Base-by-base conservation (phyloP, 371 early-diverging fungal species). In the Dichotomocladium elegans region DNA sequence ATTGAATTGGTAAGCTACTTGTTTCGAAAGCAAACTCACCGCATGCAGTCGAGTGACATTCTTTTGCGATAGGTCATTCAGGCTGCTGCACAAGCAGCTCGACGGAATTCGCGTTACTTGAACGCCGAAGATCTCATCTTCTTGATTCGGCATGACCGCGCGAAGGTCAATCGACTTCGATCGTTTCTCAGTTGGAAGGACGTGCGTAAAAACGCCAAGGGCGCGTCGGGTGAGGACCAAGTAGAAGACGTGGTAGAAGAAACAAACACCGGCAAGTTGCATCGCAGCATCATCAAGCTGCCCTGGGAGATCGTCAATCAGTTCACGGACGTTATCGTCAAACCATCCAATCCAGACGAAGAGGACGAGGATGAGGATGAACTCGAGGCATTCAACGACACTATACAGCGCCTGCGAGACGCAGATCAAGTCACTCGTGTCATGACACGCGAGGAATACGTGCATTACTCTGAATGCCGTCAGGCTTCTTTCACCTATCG, bases 401-500 rank as follows among this genome's bases (percentile, higher is more conserved):
- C 93, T 15, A 82, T 92, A 44, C 87, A 88, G 58, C 77, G 91
- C 22, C 58, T 90, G 27, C 71, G 80, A 31, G 80, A 85, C 45
- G 95, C 96, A 1, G 98, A 99, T 58, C 88, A 90, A 51, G 79
- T 95, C 4, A 99, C 99, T 9, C 76, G 85, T 25, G 89, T 83
- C 8, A 99, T 99, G 99, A 92, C 95, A 25, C 85, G 94, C 57
- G 98, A 97, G 29, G 97, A 99, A 77, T 99, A 99, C 66, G 94
- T 98, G 15, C 92, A 95, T 70, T 99, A 95, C 64, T 90, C 97
- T 17, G 99, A 99, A 67, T 98, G 99, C 68, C 80, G 99, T 25
- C 95, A 95, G 67, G 98, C 99, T 1, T 93, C 94, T 0, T 99
- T 99, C 56, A 95, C 95, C 0, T 97, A 90, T 72, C 91, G 95